phyloP scores from a whole-genome alignment of 2,329 filamentous ascomycete genomes.

The Pseudogymnoascus sp. region DNA sequence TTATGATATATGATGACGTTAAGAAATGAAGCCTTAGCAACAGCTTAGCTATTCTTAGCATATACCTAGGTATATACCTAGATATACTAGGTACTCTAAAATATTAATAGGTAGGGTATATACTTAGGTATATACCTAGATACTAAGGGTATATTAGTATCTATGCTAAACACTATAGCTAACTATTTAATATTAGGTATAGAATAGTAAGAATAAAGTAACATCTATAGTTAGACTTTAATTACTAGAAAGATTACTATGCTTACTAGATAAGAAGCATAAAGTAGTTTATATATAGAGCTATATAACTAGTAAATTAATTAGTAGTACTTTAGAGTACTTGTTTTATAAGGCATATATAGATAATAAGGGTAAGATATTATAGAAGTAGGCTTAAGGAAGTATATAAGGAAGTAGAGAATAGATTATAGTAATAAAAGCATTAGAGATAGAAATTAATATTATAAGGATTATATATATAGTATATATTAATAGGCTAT shows the following conservation, averaged over 20 bases:
- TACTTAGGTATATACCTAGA: too few species aligned
- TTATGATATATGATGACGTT: too few species aligned
- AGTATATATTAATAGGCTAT: background rate
- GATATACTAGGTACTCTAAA: too few species aligned
- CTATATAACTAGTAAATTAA: background rate
- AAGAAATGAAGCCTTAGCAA: too few species aligned
- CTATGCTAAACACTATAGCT: too few species aligned
- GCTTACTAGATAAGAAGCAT: background rate
- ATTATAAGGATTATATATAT: background rate
- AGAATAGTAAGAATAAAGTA: background rate
- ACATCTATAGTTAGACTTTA: too few species aligned
- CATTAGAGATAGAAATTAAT: background rate
- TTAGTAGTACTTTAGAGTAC: conserved; percentile 2
- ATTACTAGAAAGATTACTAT: background rate
- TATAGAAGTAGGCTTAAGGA: background rate
- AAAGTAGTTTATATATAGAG: conserved; percentile 10
- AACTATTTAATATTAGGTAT: too few species aligned
- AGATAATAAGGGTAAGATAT: conserved; percentile 1
- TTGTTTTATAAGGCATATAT: conserved; percentile 8
- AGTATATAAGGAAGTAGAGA: background rate
- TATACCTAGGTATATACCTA: too few species aligned
- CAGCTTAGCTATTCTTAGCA: too few species aligned
- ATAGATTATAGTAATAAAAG: background rate
- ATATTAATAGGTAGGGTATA: too few species aligned
- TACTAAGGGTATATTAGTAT: too few species aligned